Evolutionary conservation across 805 yeast species (phyloP).

Genomic region (Yamadazyma phyllophila): DNA sequence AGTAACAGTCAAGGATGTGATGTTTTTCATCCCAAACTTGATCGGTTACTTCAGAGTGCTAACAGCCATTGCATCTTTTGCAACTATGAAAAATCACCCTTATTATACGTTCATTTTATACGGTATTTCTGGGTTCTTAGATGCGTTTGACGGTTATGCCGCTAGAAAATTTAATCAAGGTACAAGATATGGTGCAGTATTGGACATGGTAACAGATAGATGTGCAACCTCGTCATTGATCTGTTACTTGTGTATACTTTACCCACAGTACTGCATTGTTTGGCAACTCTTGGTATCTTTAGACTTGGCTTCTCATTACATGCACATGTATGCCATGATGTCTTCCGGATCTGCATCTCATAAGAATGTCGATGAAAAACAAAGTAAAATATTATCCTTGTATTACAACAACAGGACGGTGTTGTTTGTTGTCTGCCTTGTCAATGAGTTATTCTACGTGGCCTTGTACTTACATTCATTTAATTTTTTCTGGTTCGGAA

Average conservation of each 20-base stretch:
- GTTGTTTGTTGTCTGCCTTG: conserved; percentile 84
- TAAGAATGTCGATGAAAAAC: conserved; percentile 72
- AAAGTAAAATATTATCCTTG: conserved; percentile 69
- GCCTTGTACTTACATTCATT: conserved; percentile 81
- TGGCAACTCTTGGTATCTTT: conserved; percentile 86
- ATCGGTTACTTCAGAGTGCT: conserved; percentile 87
- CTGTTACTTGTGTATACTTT: conserved; percentile 77
- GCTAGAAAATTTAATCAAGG: conserved; percentile 89
- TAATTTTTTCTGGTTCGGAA: conserved; percentile 58
- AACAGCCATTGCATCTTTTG: conserved; percentile 76
- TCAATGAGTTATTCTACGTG: conserved; percentile 89
- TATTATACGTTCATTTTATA: conserved; percentile 72
- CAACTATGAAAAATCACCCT: conserved; percentile 83
- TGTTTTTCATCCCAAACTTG: conserved; percentile 82
- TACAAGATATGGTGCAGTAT: conserved; percentile 90
- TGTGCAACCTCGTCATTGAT: conserved; percentile 94
- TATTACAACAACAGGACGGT: conserved; percentile 86
- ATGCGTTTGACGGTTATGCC: conserved; percentile 95
- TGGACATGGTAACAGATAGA: conserved; percentile 98
- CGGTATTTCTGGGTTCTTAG: conserved; percentile 85
- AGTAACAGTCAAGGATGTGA: conserved; percentile 51
- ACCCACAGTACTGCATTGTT: conserved; percentile 63
- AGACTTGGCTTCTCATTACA: conserved; percentile 90
- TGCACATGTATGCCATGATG: conserved; percentile 97
- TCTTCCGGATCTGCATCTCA: conserved; percentile 78